These are phyloP conservation scores for Aeminium ludgeri DNA, from an alignment of 495 filamentous ascomycete species.

Conservation along the genomic window DNA sequence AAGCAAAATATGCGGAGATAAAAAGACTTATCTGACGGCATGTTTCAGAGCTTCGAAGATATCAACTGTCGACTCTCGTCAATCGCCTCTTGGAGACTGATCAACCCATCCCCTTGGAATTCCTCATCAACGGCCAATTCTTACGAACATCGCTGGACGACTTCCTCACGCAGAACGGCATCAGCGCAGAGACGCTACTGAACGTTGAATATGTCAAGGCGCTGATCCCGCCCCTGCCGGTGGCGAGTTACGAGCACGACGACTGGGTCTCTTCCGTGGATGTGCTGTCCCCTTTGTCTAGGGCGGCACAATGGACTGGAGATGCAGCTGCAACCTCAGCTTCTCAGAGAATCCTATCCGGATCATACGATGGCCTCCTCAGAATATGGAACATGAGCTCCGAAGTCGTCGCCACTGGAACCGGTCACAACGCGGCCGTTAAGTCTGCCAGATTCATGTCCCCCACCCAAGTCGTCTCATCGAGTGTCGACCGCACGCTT, in stretches of 20 bases:
- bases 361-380: constrained; percentile 73
- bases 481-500: constrained; percentile 65
- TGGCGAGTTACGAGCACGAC: constrained; percentile 82
- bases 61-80: constrained; percentile 79
- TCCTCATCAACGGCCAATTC: constrained; percentile 82
- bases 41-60: constrained; percentile 57
- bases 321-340: constrained; percentile 18
- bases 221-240: constrained; percentile 68
- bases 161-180: constrained; percentile 68
- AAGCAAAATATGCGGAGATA: constrained; percentile 2
- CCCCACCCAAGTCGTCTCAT: constrained; percentile 56
- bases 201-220: constrained; percentile 86
- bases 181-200: constrained; percentile 71
- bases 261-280: constrained; percentile 95
- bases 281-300: constrained; percentile 50
- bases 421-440: constrained; percentile 58
- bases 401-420: constrained; percentile 48
- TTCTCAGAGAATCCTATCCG: constrained; percentile 58
- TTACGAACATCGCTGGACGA: constrained; percentile 76
- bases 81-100: constrained; percentile 74
- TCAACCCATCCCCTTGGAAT: constrained; percentile 81
- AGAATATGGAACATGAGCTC: constrained; percentile 80
- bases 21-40: not conserved
- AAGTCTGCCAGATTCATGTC: constrained; percentile 71
- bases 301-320: constrained; percentile 41